Conservation (phyloP, 2,329 filamentous ascomycete species). For the Aspergillus nomiae region DNA sequence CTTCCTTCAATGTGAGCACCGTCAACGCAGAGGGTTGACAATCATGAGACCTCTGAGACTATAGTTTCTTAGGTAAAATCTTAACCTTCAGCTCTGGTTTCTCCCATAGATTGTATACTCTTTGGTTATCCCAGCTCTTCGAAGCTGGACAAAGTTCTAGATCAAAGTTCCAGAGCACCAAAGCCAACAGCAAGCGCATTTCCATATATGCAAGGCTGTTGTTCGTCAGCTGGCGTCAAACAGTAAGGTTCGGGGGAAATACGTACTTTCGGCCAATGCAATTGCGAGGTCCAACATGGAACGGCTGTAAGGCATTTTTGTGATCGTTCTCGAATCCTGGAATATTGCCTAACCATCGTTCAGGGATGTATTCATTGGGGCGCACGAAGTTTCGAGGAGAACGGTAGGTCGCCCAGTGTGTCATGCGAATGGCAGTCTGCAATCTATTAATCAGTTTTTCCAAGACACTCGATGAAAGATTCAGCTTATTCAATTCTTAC, state of each 20-base stretch:
- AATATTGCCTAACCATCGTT: conserved; percentile 34
- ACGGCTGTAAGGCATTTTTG: conserved; percentile 32
- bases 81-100: conserved; percentile 30
- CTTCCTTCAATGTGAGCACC: neutral
- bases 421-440: conserved; percentile 7
- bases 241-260: neutral
- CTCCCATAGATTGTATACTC: conserved; percentile 40
- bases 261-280: conserved; percentile 38
- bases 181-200: conserved; percentile 50
- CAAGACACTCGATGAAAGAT: neutral
- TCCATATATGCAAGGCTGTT: conserved; percentile 51
- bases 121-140: conserved; percentile 37
- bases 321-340: conserved; percentile 22
- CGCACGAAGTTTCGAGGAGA: conserved; percentile 27
- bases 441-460: neutral
- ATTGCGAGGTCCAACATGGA: conserved; percentile 37
- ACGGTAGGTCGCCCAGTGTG: conserved; percentile 25
- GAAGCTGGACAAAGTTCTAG: conserved; percentile 32
- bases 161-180: conserved; percentile 53
- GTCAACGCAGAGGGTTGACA: neutral
- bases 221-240: neutral
- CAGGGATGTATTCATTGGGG: conserved; percentile 31
- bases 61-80: neutral
- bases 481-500: neutral
- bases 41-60: neutral